Evolutionary conservation across 345 rosid genomes (phyloP).

Genomic region (Turnera subulata): DNA sequence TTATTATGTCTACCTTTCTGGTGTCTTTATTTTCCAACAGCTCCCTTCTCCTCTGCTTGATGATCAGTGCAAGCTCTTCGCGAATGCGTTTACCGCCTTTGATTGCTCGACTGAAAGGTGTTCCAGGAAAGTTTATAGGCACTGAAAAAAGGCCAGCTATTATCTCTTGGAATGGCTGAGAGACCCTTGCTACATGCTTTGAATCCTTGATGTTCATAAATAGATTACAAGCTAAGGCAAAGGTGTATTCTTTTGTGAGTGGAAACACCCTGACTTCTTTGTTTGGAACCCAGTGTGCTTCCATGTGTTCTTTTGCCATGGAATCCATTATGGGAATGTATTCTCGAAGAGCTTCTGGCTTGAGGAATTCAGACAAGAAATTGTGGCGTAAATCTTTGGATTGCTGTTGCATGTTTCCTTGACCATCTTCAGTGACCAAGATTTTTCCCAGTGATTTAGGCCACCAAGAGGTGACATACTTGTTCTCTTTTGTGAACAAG

Average conservation of each 20-base stretch:
- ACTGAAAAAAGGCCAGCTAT: conserved; percentile 18
- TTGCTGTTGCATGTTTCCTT: conserved; percentile 2
- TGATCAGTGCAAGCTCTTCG: conserved; percentile 12
- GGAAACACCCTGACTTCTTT: conserved; percentile 15
- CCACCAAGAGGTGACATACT: conserved; percentile 19
- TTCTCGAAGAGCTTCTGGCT: conserved; percentile 20
- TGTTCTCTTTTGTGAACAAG: conserved; percentile 22
- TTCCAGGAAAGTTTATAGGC: conserved; percentile 22
- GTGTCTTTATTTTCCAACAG: conserved; percentile 8
- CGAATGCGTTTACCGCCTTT: conserved; percentile 15
- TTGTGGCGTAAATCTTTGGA: conserved; percentile 8
- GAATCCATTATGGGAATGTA: conserved; percentile 19
- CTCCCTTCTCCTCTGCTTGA: conserved; percentile 14
- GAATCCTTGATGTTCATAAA: conserved; percentile 18
- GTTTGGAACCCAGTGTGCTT: conserved; percentile 10
- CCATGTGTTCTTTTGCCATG: conserved; percentile 13
- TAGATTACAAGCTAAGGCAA: conserved; percentile 15
- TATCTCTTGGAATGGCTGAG: conserved; percentile 14
- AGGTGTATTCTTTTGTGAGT: conserved; percentile 19
- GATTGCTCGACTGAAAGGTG: conserved; percentile 12
- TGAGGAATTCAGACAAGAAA: conserved; percentile 7
- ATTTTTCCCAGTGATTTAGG: conserved; percentile 15
- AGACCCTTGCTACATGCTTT: conserved; percentile 2
- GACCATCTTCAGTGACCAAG: conserved; percentile 11
- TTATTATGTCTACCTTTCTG: conserved; percentile 11